These are phyloP conservation scores for Oxyria digyna DNA, from an alignment of 148 eudicot species.

Conservation along the genomic window DNA sequence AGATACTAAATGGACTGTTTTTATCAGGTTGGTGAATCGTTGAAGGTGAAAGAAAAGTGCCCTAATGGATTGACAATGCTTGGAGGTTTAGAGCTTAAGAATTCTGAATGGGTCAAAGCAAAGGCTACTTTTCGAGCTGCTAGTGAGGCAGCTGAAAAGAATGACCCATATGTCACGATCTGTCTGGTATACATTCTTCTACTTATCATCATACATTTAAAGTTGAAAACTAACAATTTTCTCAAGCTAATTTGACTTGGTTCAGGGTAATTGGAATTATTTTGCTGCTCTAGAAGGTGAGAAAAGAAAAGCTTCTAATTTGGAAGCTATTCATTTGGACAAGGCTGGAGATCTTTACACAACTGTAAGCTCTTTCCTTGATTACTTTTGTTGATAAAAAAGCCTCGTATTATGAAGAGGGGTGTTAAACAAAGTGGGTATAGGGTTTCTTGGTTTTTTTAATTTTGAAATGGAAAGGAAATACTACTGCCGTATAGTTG, in stretches of 20 bases:
- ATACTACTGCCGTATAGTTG: background rate
- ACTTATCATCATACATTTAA: conserved; percentile 1
- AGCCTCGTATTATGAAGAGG: background rate
- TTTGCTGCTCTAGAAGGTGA: conserved; percentile 92
- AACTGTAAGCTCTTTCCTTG: conserved; percentile 34
- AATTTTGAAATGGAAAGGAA: background rate
- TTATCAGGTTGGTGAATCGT: conserved; percentile 66
- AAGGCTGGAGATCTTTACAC: conserved; percentile 90
- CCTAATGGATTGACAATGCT: conserved; percentile 77
- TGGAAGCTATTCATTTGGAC: conserved; percentile 89
- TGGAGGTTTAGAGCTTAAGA: conserved; percentile 92
- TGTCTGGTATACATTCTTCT: conserved; percentile 48
- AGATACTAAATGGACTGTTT: conserved; percentile 8
- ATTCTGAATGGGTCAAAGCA: conserved; percentile 99
- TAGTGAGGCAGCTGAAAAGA: conserved; percentile 64
- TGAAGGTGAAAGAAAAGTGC: conserved; percentile 77
- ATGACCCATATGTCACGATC: conserved; percentile 86
- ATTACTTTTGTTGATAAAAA: background rate
- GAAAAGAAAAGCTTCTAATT: conserved; percentile 69
- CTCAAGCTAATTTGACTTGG: conserved; percentile 12
- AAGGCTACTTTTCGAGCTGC: conserved; percentile 94
- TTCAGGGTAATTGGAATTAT: conserved; percentile 96
- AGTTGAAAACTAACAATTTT: background rate
- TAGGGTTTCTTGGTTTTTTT: background rate
- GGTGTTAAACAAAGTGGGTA: background rate